Conservation (phyloP, 768 basidiomycete species). For the Agrocybe praecox region DNA sequence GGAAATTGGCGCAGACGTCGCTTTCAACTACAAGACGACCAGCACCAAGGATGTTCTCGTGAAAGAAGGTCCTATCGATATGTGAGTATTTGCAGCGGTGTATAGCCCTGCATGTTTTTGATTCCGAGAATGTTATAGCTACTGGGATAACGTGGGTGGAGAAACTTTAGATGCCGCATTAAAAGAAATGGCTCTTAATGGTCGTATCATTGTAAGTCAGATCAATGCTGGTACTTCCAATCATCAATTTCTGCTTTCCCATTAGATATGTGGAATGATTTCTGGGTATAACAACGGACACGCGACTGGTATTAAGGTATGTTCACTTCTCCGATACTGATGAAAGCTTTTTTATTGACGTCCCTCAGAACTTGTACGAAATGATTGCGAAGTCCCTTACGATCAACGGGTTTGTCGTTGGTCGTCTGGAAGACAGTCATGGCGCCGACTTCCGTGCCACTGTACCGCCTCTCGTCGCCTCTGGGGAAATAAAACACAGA, state of each 20-base stretch:
- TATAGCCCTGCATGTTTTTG: too few relatives aligned
- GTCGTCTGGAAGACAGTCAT: slow-evolving; percentile 34
- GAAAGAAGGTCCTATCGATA: slow-evolving; percentile 54
- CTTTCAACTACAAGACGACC: slow-evolving; percentile 74
- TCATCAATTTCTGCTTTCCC: background rate
- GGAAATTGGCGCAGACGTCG: slow-evolving; percentile 66
- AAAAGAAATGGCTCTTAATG: slow-evolving; percentile 40
- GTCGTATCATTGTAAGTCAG: slow-evolving; percentile 53
- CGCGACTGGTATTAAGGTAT: slow-evolving; percentile 28
- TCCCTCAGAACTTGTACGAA: slow-evolving; percentile 36
- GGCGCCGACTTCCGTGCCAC: slow-evolving; percentile 41
- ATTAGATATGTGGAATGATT: slow-evolving; percentile 46
- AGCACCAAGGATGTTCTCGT: slow-evolving; percentile 51
- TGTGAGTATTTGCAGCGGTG: slow-evolving; percentile 31
- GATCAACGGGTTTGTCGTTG: slow-evolving; percentile 39
- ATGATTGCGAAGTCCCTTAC: slow-evolving; percentile 45
- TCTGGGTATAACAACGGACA: slow-evolving; percentile 34
- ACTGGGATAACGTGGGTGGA: slow-evolving; percentile 65
- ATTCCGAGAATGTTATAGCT: too few relatives aligned
- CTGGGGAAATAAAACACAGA: slow-evolving; percentile 47
- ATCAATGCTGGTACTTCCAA: background rate
- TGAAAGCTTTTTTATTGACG: too few relatives aligned
- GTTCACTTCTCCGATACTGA: background rate
- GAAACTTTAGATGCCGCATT: slow-evolving; percentile 60
- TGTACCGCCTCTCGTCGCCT: slow-evolving; percentile 41